Base-by-base conservation (phyloP, 106 monocot genomes). In the Dioscorea zingiberensis region DNA sequence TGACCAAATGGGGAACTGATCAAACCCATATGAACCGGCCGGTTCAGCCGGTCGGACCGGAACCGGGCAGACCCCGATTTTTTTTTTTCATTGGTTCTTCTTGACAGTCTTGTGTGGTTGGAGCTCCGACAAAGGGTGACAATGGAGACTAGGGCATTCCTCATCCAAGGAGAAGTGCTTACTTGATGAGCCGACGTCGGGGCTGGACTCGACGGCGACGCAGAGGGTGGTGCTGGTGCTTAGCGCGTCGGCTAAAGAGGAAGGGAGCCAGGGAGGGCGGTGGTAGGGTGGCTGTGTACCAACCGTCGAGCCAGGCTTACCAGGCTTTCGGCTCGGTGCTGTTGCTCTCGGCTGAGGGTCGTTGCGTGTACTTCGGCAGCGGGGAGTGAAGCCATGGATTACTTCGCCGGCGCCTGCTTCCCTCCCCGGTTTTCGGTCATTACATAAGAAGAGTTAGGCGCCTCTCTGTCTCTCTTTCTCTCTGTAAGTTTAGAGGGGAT, bases 181-280 rank as follows among this genome's bases (percentile, higher is more conserved):
- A 14, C 80, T 94, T 22, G 94, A 94, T 68, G 94, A 94, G 83
- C 93, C 93, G 58, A 93, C 93, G 25, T 88, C 88, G 30, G 93
- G 93, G 23, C 55, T 93, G 54, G 94, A 94, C 67, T 79, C 94
- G 27, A 94, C 94, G 21, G 81, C 87, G 32, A 90, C 94, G 7
- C 67, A 75, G 27, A 56, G 94, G 57, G 67, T 94, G 27, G 85
- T 90, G 11, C 65, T 67, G 21, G 80, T 75, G 4, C 53, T 94
- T 58, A 30, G 49, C 0, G 75, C 76, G 18, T 44, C 87, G 70
- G 90, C 94, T 18, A 51, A 5, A 13, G 58, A 71, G 80, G 82
- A n/a, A n/a, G n/a, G n/a, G n/a, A n/a, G n/a, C n/a, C 67, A 59
- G 87, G 90, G 16, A 65, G 84, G 75, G 63, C 87, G 15, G 83